Base-by-base conservation (phyloP, 768 basidiomycete genomes). In the Calocybe cyanea region DNA sequence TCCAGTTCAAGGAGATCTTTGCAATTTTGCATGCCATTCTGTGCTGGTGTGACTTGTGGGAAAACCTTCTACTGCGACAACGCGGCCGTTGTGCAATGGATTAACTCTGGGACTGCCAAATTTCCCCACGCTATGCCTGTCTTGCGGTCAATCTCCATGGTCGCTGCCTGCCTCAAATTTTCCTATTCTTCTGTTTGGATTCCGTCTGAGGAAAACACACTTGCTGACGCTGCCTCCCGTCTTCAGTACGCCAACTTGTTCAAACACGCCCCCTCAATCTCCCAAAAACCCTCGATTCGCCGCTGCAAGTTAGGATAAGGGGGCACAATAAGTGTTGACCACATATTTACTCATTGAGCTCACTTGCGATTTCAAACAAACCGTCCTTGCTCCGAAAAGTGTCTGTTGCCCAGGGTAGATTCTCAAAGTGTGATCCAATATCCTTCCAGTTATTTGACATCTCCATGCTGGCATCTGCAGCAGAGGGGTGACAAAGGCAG, bases 141-240 rank as follows among this genome's bases (percentile, higher is more conserved):
- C 28, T 7, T 42, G 4, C 28, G 30, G 15, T 14, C 15, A 13
- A 15, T 44, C 34, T 13, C 35, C 17, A 28, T 30, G 20, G 11
- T 30, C 1, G 33, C 33, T 11, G 46, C 40, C 32, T 36, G 15
- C 14, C 41, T 42, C 18, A 17, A 38, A 3, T 28, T 45, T 15
- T 37, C 43, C 15, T 45, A 17, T 7, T 45, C 43, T 38, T 45
- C 24, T 28, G 24, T 45, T 25, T 45, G 43, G 43, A 3, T 38
- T 7, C 18, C 43, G 0, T 25, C 43, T 18, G 13, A 14, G 7
- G 35, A 45, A 33, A 45, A 45, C 19, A 14, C 24, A 28, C 20
- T 45, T 25, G 43, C 35, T 45, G 54, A 64, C 20, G 53, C 60
- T 38, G 59, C 59, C 43, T 64, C 61, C 49, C 51, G 53, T 45